Base-by-base conservation (phyloP, 1,284 basidiomycete genomes). In the Sanguinoderma infundibulare region DNA sequence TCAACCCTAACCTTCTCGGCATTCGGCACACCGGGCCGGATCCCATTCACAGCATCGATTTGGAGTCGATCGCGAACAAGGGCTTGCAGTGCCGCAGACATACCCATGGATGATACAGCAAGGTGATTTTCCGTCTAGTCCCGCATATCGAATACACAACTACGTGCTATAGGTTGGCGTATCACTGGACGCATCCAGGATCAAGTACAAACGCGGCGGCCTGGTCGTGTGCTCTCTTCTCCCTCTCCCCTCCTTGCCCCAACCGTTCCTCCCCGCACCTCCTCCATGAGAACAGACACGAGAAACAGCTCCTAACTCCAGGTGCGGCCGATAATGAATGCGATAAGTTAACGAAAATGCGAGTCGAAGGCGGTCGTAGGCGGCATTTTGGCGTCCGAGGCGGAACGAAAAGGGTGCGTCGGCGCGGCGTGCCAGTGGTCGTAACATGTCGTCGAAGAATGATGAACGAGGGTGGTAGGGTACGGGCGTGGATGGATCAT, bases 121-220 rank as follows among this genome's bases (percentile, higher is more conserved):
- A 17, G 36, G 52, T 17, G 5, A 38, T 40, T 10, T 26, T 40
- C 24, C 36, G 22, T 39, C 24, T 28, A 39, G n/a, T 32, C 28
- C 15, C 17, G 15, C 40, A 22, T 38, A 24, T 3, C 32, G 12
- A 54, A 17, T 32, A 54, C 47, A 50, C 8, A 12, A 10, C 3
- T 42, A 28, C 10, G 10, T 42, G 36, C 34, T 30, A 30, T 42
- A 54, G 26, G 10, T n/a, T 20, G 36, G 24, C 7, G 35, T 53
- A 30, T 54, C 53, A 40, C 53, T 40, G 39, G 53, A 44, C 53
- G 36, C 38, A 30, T 54, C 53, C 53, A 40, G 53, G 53, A 54
- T 30, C 4, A 54, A 44, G 20, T 34, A 42, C 30, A 44, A 54
- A 39, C n/a, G 38, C 20, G 53, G 38, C 38, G 53, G 28, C n/a